Base-by-base conservation (phyloP, 2,329 filamentous ascomycete genomes). In the Alternaria solani region DNA sequence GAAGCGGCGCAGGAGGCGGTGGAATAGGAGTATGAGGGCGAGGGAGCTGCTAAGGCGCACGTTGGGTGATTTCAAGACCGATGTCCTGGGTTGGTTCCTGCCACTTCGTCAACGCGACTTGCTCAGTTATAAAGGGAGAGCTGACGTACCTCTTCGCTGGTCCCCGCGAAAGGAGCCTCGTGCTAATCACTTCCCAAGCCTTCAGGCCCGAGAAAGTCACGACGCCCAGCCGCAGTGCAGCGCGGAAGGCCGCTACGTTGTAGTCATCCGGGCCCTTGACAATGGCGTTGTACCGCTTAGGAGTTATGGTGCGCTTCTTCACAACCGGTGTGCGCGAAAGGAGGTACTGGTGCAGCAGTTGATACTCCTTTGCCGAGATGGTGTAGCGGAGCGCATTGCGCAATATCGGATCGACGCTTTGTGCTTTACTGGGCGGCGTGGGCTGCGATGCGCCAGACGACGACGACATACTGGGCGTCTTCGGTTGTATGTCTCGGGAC, bases 1-100 rank as follows among this genome's bases (percentile, higher is more conserved):
- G 83, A 98, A 97, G 60, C 94, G 92, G 80, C 94, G 93, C 26
- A 98, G 88, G 1, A 97, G 84, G 30, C 95, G 89, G 77, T 99
- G 95, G 62, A 96, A 87, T 43, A 98, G 87, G 20, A 98, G 85
- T 64, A 97, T 93, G 3, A 91, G 86, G 16, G 93, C 94, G 14
- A 97, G 85, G 0, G 93, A 95, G 8, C 94, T 83, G 0, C 93
- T 94, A 9, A 97, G 84, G 56, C 93, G 87, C 51, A 95, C 82
- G 25, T 91, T 90, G 0, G 89, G 84, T 0, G 89, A 92, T 63
- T 80, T 82, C 66, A 81, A 77, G 16, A 84, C 61, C 1, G 83
- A 73, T 18, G 75, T 69, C 41, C 77, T 80, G 14, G 75, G 65
- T 56, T 78, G 76, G 11, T 72, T 75, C 61, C 79, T 81, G 26